These are phyloP conservation scores for Sphagnurus paluster DNA, from an alignment of 1,284 basidiomycete species.

Conservation along the genomic window DNA sequence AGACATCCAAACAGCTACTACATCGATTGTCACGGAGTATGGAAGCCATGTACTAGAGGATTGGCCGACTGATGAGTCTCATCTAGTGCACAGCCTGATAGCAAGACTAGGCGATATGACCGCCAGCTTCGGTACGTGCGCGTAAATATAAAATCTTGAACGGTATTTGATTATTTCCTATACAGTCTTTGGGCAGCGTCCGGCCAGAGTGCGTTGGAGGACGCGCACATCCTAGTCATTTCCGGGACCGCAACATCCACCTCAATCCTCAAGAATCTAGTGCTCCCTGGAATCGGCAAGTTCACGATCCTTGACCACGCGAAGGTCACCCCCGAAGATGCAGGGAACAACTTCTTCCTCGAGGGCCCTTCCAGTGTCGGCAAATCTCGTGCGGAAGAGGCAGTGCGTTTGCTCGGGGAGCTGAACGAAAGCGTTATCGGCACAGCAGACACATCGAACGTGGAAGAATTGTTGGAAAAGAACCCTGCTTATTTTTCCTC, in stretches of 20 bases:
- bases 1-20: slow-evolving; percentile 52
- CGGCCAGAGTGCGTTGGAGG: slow-evolving; percentile 91
- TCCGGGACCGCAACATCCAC: slow-evolving; percentile 81
- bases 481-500: slow-evolving; percentile 50
- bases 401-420: slow-evolving; percentile 77
- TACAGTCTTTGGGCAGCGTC: slow-evolving; percentile 90
- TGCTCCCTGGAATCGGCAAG: slow-evolving; percentile 90
- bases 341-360: slow-evolving; percentile 97
- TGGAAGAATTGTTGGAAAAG: slow-evolving; percentile 58
- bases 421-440: slow-evolving; percentile 89
- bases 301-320: slow-evolving; percentile 85
- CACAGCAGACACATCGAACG: slow-evolving; percentile 56
- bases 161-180: not conserved
- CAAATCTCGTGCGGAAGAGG: slow-evolving; percentile 78
- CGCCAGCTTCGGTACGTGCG: slow-evolving; percentile 78
- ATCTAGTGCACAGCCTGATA: slow-evolving; percentile 58
- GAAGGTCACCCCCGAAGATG: slow-evolving; percentile 69
- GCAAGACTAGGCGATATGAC: slow-evolving; percentile 87
- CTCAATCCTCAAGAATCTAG: slow-evolving; percentile 91
- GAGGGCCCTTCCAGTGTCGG: slow-evolving; percentile 76
- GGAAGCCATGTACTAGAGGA: slow-evolving; percentile 14
- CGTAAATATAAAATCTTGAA: not conserved
- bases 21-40: slow-evolving; percentile 43
- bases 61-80: slow-evolving; percentile 14
- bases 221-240: slow-evolving; percentile 79